Evolutionary conservation across 371 early-diverging fungal genomes (phyloP).

Genomic region (Catenaria anguillulae): DNA sequence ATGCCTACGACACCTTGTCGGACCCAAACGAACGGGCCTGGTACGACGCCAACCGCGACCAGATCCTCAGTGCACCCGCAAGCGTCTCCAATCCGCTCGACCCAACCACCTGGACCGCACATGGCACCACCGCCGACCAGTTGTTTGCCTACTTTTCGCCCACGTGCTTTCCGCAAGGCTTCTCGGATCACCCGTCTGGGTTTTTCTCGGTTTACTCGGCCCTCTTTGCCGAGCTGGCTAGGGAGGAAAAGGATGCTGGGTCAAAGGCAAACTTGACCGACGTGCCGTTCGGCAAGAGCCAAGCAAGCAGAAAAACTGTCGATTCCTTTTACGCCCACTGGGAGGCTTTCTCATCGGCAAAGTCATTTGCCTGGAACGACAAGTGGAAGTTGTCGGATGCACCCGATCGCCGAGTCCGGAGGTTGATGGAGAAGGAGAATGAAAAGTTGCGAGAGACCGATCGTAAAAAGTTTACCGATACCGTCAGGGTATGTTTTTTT

Average conservation of each 20-base stretch:
- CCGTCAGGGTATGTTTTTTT: too few relatives aligned
- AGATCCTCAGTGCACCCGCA: constrained; percentile 25
- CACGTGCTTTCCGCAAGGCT: neutral
- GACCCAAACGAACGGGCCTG: constrained; percentile 71
- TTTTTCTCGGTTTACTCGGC: constrained; percentile 67
- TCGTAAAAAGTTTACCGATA: constrained; percentile 68
- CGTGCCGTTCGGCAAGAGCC: constrained; percentile 40
- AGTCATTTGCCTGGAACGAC: constrained; percentile 82
- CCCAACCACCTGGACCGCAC: neutral
- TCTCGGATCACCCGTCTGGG: constrained; percentile 22
- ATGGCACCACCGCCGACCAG: constrained; percentile 10
- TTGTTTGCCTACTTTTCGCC: constrained; percentile 12
- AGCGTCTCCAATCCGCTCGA: constrained; percentile 9
- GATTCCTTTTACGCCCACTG: constrained; percentile 54
- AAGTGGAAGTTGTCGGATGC: constrained; percentile 66
- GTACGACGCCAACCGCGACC: constrained; percentile 27
- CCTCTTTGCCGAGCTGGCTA: constrained; percentile 56
- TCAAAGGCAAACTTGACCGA: constrained; percentile 11
- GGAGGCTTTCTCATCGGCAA: constrained; percentile 54
- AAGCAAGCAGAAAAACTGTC: constrained; percentile 21
- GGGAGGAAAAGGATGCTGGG: constrained; percentile 54
- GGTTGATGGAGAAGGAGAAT: constrained; percentile 87
- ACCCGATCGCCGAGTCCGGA: constrained; percentile 58
- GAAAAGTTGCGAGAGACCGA: constrained; percentile 64
- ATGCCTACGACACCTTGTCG: constrained; percentile 65